These are phyloP conservation scores for Lasiosphaeris hirsuta DNA, from an alignment of 495 filamentous ascomycete genomes.

Conservation along the genomic window DNA sequence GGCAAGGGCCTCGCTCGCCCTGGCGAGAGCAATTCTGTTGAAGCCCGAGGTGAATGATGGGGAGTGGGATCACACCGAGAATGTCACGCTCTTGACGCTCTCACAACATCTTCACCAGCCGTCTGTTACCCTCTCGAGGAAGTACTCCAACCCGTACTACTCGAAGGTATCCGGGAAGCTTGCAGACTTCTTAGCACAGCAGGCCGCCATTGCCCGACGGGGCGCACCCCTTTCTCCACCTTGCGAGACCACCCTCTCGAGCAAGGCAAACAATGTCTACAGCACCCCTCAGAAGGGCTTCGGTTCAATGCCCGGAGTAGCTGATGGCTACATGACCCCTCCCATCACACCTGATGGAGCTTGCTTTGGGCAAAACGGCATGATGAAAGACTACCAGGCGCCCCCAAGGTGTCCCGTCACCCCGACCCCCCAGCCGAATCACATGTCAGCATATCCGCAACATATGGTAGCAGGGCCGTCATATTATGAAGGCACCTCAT, in stretches of 20 bases:
- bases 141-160: constrained; percentile 79
- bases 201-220: constrained; percentile 66
- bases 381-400: constrained; percentile 44
- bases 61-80: constrained; percentile 79
- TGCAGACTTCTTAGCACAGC: constrained; percentile 80
- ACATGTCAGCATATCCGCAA: constrained; percentile 21
- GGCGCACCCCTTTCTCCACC: constrained; percentile 66
- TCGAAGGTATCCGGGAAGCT: constrained; percentile 78
- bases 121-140: constrained; percentile 78
- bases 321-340: constrained; percentile 85
- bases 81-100: constrained; percentile 71
- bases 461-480: constrained; percentile 26
- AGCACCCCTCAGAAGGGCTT: constrained; percentile 85
- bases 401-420: constrained; percentile 53
- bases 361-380: constrained; percentile 49
- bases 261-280: constrained; percentile 57
- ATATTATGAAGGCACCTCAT: constrained; percentile 28
- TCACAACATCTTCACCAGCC: constrained; percentile 87
- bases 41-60: constrained; percentile 69
- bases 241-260: constrained; percentile 47
- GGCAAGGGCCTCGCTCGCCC: constrained; percentile 78
- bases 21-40: constrained; percentile 82
- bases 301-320: constrained; percentile 56
- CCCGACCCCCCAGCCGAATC: constrained; percentile 43
- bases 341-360: constrained; percentile 92